Conservation (phyloP, 805 yeast genomes). For the Hanseniaspora thailandica region DNA sequence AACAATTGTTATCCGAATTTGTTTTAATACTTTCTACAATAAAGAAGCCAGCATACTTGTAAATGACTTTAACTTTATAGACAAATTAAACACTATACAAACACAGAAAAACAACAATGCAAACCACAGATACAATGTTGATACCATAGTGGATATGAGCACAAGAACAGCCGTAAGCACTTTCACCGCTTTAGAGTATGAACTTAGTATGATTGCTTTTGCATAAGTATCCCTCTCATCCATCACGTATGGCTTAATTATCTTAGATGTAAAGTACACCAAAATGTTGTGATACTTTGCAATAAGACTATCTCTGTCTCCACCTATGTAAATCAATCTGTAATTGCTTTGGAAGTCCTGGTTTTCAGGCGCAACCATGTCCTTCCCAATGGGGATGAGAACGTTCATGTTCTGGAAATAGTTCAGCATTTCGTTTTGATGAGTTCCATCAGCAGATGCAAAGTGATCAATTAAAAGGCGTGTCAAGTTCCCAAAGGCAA, state of each 20-base stretch:
- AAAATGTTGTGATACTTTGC: slow-evolving; percentile 26
- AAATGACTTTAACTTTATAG: background rate
- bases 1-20: too few relatives aligned
- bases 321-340: slow-evolving; percentile 17
- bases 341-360: slow-evolving; percentile 10
- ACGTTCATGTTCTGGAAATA: slow-evolving; percentile 22
- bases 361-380: background rate
- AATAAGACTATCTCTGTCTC: slow-evolving; percentile 20
- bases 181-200: slow-evolving; percentile 21
- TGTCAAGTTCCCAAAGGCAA: slow-evolving; percentile 19
- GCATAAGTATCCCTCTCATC: background rate
- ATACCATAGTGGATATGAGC: slow-evolving; percentile 23
- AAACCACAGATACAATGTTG: slow-evolving; percentile 24
- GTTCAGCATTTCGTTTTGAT: slow-evolving; percentile 21
- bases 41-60: background rate
- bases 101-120: slow-evolving; percentile 26
- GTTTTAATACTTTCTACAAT: too few relatives aligned
- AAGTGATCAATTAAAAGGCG: slow-evolving; percentile 24
- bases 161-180: slow-evolving; percentile 20
- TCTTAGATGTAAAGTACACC: slow-evolving; percentile 20
- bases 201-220: background rate
- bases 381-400: slow-evolving; percentile 11
- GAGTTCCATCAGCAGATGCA: slow-evolving; percentile 25
- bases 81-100: slow-evolving; percentile 23
- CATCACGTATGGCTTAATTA: slow-evolving; percentile 10